These are phyloP conservation scores for Diaporthe vexans DNA, from an alignment of 2,329 filamentous ascomycete species.

Conservation along the genomic window DNA sequence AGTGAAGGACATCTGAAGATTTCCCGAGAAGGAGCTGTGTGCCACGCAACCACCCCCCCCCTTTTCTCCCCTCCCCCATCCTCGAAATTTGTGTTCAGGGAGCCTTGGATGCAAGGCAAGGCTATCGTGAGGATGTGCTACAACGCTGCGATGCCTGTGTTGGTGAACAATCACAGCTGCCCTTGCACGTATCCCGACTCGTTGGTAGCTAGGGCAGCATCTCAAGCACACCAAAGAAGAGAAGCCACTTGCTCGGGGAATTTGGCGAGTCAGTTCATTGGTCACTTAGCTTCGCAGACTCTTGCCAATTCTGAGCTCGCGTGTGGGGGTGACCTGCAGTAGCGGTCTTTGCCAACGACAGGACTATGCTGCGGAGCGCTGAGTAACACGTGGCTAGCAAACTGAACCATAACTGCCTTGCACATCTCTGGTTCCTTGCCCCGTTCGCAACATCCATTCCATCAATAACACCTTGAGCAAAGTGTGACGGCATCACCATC, in stretches of 20 bases:
- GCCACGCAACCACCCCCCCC: too few relatives aligned
- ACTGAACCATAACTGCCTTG: not conserved
- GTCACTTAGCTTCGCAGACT: slow-evolving; percentile 32
- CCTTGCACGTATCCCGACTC: not conserved
- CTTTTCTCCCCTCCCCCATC: not conserved
- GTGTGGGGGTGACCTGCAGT: slow-evolving; percentile 30
- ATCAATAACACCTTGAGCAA: not conserved
- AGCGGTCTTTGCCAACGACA: slow-evolving; percentile 3
- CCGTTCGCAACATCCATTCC: not conserved
- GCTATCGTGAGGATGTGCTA: not conserved
- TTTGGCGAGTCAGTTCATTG: not conserved
- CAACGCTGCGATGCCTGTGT: not conserved
- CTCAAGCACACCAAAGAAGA: not conserved
- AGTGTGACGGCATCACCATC: not conserved
- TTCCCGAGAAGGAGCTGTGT: not conserved
- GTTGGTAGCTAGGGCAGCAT: slow-evolving; percentile 19
- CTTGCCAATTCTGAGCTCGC: slow-evolving; percentile 1
- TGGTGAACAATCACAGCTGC: not conserved
- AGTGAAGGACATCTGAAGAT: not conserved
- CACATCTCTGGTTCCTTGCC: not conserved
- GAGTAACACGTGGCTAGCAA: slow-evolving; percentile 10
- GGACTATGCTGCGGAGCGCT: not conserved
- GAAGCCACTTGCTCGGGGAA: not conserved
- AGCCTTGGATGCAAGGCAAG: not conserved
- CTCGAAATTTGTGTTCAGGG: not conserved